These are phyloP conservation scores for Cardamine resedifolia DNA, from an alignment of 345 rosid species.

Conservation along the genomic window DNA sequence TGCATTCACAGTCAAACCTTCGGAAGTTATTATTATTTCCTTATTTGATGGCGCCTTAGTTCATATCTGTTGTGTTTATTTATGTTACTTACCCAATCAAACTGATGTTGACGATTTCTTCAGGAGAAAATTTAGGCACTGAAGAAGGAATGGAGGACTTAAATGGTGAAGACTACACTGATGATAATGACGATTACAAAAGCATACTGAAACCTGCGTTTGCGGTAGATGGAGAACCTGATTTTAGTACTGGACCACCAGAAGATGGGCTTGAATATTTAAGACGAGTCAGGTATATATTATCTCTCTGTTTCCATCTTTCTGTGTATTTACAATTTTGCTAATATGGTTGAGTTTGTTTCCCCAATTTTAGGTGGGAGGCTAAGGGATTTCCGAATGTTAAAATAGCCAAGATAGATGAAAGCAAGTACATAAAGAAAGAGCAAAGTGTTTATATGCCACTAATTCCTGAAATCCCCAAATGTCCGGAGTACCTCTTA, in stretches of 20 bases:
- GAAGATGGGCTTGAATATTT: constrained; percentile 92
- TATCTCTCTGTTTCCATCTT: constrained; percentile 14
- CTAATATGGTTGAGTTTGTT: constrained; percentile 13
- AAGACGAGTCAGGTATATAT: constrained; percentile 77
- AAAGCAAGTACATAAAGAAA: constrained; percentile 36
- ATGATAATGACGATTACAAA: constrained; percentile 60
- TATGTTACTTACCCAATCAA: background rate
- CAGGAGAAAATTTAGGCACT: constrained; percentile 7
- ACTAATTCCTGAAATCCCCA: constrained; percentile 73
- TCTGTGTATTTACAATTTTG: background rate
- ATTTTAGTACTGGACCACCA: constrained; percentile 86
- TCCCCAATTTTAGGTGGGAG: constrained; percentile 70
- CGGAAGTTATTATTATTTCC: background rate
- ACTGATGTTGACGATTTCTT: background rate
- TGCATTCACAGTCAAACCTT: constrained; percentile 5
- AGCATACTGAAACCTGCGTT: constrained; percentile 88
- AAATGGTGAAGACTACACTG: constrained; percentile 42
- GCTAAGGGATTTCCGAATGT: constrained; percentile 78
- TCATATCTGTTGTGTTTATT: background rate
- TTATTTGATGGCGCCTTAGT: background rate
- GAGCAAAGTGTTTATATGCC: constrained; percentile 90
- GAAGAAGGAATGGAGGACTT: constrained; percentile 16
- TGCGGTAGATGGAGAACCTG: constrained; percentile 77
- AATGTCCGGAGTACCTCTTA: constrained; percentile 59
- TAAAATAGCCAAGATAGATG: constrained; percentile 60